Conservation (phyloP, 352 stramenopile genomes). For the Phytophthora cactorum region DNA sequence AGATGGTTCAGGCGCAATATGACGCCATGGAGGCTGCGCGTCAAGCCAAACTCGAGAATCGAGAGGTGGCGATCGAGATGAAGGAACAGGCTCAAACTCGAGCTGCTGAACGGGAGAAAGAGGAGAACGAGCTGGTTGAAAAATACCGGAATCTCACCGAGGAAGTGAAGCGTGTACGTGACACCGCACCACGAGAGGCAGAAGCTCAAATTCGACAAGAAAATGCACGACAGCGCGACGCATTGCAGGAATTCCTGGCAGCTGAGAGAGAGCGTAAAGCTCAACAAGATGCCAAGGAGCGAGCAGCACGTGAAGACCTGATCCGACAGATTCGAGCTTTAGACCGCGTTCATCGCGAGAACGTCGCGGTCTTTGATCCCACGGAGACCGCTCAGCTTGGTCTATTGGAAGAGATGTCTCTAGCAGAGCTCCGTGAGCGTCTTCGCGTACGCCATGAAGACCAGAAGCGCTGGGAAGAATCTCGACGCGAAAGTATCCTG, state of each 20-base stretch:
- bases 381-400: conserved; percentile 88
- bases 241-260: conserved; percentile 67
- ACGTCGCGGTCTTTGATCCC: conserved; percentile 91
- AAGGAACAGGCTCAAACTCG: conserved; percentile 77
- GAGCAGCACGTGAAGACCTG: conserved; percentile 78
- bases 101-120: conserved; percentile 63
- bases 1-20: conserved; percentile 86
- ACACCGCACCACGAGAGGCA: conserved; percentile 82
- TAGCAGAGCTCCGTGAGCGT: conserved; percentile 85
- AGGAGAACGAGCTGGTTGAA: conserved; percentile 60
- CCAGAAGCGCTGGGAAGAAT: conserved; percentile 72
- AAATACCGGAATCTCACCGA: conserved; percentile 59
- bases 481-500: conserved; percentile 72
- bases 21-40: conserved; percentile 79
- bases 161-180: conserved; percentile 80
- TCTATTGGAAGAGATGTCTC: conserved; percentile 93
- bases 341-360: conserved; percentile 77
- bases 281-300: conserved; percentile 65
- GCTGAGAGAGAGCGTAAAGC: conserved; percentile 69
- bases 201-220: conserved; percentile 65
- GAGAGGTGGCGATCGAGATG: conserved; percentile 79
- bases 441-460: conserved; percentile 82
- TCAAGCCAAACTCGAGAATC: conserved; percentile 77
- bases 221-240: conserved; percentile 66
- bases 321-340: conserved; percentile 89